Percentiles rank a stretch among this genome's conserved stretches.
These are phyloP conservation scores for Spergularia marina DNA, from an alignment of 148 eudicot genomes.

Conservation along the genomic window DNA sequence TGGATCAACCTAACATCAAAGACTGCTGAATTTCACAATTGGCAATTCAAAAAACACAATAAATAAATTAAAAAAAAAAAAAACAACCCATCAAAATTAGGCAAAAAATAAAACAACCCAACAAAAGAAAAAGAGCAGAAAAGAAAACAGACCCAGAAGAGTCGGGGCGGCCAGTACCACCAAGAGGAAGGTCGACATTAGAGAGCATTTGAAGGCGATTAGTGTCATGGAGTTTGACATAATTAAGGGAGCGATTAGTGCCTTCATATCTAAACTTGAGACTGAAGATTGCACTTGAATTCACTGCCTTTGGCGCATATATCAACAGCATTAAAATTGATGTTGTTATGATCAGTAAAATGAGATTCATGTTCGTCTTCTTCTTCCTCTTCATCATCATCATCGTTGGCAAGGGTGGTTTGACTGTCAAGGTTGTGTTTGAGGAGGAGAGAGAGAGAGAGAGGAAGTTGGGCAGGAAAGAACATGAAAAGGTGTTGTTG, in stretches of 20 bases:
- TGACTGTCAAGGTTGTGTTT: background rate
- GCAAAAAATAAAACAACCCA: background rate
- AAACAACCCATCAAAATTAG: background rate
- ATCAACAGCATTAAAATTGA: conserved; percentile 16
- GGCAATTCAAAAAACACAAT: background rate
- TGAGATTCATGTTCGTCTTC: background rate
- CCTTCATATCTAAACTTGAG: conserved; percentile 75
- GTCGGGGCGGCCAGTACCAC: conserved; percentile 89
- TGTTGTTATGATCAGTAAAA: background rate
- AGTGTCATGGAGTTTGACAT: conserved; percentile 63
- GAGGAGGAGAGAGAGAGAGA: background rate
- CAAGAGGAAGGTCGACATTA: conserved; percentile 79
- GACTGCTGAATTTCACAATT: background rate
- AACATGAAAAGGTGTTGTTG: no score
- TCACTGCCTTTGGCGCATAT: background rate
- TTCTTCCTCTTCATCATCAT: background rate
- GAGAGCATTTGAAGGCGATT: conserved; percentile 68
- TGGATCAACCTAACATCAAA: background rate
- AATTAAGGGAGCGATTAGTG: conserved; percentile 50
- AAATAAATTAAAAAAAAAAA: background rate
- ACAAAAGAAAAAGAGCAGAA: background rate
- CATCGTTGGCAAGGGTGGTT: background rate
- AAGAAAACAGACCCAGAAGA: conserved; percentile 54
- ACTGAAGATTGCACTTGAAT: conserved; percentile 43
- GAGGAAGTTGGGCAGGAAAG: background rate